These are phyloP conservation scores for Ogataea ramenticola DNA, from an alignment of 805 yeast genomes.

Conservation along the genomic window DNA sequence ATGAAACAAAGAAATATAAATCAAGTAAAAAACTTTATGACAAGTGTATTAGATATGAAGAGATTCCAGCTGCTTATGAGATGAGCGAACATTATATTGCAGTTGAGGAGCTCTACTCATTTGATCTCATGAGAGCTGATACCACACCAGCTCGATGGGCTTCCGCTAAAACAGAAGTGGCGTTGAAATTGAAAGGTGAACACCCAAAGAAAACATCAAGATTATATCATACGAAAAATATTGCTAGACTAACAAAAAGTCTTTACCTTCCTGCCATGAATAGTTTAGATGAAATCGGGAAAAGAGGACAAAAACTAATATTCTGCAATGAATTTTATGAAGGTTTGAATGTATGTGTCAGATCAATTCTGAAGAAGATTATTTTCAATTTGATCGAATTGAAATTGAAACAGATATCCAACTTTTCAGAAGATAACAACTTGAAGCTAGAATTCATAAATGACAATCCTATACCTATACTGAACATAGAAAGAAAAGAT, in stretches of 20 bases:
- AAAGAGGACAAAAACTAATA: too few species aligned
- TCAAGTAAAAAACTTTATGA: constrained; percentile 8
- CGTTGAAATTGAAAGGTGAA: too few species aligned
- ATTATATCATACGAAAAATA: too few species aligned
- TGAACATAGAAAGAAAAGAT: constrained; percentile 5
- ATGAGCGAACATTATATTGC: constrained; percentile 35
- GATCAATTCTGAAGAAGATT: neutral
- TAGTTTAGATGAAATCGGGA: too few species aligned
- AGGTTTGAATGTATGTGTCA: too few species aligned
- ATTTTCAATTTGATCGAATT: too few species aligned
- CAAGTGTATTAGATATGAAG: constrained; percentile 29
- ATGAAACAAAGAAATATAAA: constrained; percentile 22
- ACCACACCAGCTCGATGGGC: too few species aligned
- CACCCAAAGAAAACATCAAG: too few species aligned
- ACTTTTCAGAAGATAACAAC: neutral
- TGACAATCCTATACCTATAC: neutral
- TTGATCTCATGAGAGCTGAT: constrained; percentile 5
- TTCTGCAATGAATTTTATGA: too few species aligned
- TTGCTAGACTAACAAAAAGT: too few species aligned
- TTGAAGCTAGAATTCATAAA: constrained; percentile 5
- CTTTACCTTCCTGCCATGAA: too few species aligned
- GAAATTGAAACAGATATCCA: constrained; percentile 4
- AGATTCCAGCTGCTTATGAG: constrained; percentile 48
- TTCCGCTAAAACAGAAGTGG: too few species aligned
- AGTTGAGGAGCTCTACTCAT: constrained; percentile 33